Evolutionary conservation across 2,329 filamentous ascomycete genomes (phyloP).

Genomic region (Aspergillus novoparasiticus): DNA sequence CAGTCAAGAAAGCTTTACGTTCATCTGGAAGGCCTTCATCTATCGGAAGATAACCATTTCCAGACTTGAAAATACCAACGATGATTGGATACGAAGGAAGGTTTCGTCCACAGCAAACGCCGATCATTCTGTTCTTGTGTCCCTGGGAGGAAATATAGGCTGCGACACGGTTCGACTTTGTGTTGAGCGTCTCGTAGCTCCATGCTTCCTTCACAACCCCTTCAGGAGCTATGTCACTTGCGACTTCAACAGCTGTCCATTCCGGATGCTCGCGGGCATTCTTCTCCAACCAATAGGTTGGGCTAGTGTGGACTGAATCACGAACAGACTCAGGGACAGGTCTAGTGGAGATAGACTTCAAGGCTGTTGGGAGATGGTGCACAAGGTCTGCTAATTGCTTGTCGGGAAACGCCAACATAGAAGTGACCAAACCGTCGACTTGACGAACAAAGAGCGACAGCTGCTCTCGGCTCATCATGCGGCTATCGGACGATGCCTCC

Average conservation of each 20-base stretch:
- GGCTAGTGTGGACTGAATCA: constrained; percentile 24
- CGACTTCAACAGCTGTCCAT: constrained; percentile 35
- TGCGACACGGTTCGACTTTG: constrained; percentile 27
- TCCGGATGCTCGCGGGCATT: constrained; percentile 29
- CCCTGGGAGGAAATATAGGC: constrained; percentile 26
- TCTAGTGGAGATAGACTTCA: constrained; percentile 28
- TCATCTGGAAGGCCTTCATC: constrained; percentile 34
- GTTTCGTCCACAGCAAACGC: constrained; percentile 30
- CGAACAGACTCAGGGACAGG: constrained; percentile 20
- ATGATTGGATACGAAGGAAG: constrained; percentile 32
- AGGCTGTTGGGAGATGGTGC: constrained; percentile 22
- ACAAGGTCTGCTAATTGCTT: constrained; percentile 25
- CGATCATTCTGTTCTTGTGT: constrained; percentile 29
- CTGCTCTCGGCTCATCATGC: constrained; percentile 31
- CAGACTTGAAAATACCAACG: constrained; percentile 36
- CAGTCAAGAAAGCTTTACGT: constrained; percentile 31
- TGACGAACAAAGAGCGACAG: constrained; percentile 32
- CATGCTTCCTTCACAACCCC: constrained; percentile 27
- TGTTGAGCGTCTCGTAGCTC: constrained; percentile 29
- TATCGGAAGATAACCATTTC: constrained; percentile 40
- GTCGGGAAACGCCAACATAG: constrained; percentile 32
- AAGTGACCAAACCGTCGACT: constrained; percentile 30
- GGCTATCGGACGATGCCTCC: constrained; percentile 28
- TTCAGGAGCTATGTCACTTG: constrained; percentile 21
- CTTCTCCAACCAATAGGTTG: constrained; percentile 32